Conservation (phyloP, 2,329 filamentous ascomycete genomes). For the Sphaerulina vaccinii region DNA sequence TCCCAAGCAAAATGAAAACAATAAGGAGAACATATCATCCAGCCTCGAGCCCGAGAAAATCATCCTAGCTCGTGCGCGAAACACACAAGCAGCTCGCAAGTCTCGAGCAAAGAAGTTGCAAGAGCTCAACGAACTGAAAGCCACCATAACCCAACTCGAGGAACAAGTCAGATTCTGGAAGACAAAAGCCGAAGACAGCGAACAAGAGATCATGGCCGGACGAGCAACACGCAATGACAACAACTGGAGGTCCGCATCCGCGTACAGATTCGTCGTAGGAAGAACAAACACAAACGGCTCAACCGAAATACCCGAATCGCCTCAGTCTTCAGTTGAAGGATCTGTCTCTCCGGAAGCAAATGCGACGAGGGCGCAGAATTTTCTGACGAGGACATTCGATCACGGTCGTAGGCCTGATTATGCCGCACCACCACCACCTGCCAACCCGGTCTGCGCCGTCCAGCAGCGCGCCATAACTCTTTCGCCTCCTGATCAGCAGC, state of each 20-base stretch:
- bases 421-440: too few relatives aligned
- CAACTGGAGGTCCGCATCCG: too few relatives aligned
- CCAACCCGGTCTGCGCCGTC: too few relatives aligned
- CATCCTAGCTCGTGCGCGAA: constrained; percentile 89
- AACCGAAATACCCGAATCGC: not conserved
- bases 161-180: constrained; percentile 38
- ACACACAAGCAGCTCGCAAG: constrained; percentile 90
- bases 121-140: constrained; percentile 71
- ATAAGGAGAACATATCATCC: too few relatives aligned
- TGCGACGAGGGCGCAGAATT: not conserved
- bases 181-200: constrained; percentile 23
- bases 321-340: not conserved
- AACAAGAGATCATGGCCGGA: not conserved
- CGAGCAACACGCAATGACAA: not conserved
- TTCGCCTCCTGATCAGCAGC: too few relatives aligned
- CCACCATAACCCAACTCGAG: constrained; percentile 58
- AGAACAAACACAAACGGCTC: not conserved
- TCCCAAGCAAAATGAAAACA: not conserved
- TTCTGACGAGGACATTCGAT: not conserved
- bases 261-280: not conserved
- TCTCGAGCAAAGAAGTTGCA: constrained; percentile 83
- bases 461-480: too few relatives aligned
- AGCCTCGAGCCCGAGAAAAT: too few relatives aligned
- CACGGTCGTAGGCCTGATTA: not conserved
- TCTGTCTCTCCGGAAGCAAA: not conserved